Evolutionary conservation across 2,329 filamentous ascomycete species (phyloP), one percentile per base, ranked within the genome.

Genomic region (Cercospora nicotianae): DNA sequence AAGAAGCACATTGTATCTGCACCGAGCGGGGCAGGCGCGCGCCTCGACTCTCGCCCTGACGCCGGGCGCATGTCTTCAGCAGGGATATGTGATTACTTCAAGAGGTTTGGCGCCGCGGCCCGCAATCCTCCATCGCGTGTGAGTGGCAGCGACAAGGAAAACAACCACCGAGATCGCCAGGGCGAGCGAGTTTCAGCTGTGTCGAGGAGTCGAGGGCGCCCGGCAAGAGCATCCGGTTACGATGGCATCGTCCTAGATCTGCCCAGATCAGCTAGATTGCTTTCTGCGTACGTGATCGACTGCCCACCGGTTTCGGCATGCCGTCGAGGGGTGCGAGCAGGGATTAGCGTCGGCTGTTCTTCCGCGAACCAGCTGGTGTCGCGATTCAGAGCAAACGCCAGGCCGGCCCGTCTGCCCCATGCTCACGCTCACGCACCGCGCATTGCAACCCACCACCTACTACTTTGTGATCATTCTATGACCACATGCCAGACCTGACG

Each of bases 41-140:
- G 18, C 33, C 61, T 31, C 26, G 45, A 18, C n/a, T 48, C 18
- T 28, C 60, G 39, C 23, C 60, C 28, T 20, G 9, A 30, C 26
- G 33, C 33, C 45, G 45, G 45, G 45, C 45, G 10, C 9, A 51
- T 42, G 36, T 62, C 60, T 48, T 16, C 39, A 64, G 58, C 65
- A 63, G 36, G 65, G 60, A n/a, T 59, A 53, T 67, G 20, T 30
- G 42, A 61, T 60, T 64, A 60, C 61, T 45, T 1, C 20, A 57
- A 55, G 55, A 9, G 48, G 66, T 64, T 30, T 61, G 58, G 66
- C n/a, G 30, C n/a, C 26, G 16, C n/a, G 18, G 23, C 31, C 23
- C 39, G 39, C 20, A 5, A 51, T 51, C 45, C 45, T 51, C 45
- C 45, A 42, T n/a, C 36, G 48, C 48, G 48, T 53, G 48, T 53